Evolutionary conservation across 2,329 filamentous ascomycete genomes (phyloP).

Genomic region (Podosphaera xanthii): DNA sequence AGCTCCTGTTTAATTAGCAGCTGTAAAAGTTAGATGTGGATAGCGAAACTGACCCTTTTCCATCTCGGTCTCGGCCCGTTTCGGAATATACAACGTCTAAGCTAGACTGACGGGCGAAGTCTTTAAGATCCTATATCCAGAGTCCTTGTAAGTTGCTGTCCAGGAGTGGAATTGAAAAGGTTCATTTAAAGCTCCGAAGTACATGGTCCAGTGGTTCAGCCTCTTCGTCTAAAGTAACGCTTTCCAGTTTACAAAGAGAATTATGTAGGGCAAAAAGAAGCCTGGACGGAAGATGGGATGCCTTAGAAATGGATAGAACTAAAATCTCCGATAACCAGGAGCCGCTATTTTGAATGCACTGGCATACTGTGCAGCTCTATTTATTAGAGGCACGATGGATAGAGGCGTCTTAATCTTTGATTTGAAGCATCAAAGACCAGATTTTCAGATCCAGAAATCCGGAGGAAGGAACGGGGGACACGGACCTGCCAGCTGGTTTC

Average conservation of each 20-base stretch:
- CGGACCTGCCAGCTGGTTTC: slow-evolving; percentile 99
- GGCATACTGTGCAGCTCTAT: slow-evolving; percentile 13
- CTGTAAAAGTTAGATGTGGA: neutral
- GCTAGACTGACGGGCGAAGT: slow-evolving; percentile 91
- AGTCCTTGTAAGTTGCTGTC: slow-evolving; percentile 53
- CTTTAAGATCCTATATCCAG: slow-evolving; percentile 92
- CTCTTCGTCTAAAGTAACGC: slow-evolving; percentile 11
- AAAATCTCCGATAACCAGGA: slow-evolving; percentile 7
- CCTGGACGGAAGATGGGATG: slow-evolving; percentile 8
- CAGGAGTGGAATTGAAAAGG: slow-evolving; percentile 14
- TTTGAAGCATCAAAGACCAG: slow-evolving; percentile 4
- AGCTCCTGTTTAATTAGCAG: slow-evolving; percentile 29
- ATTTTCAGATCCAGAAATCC: slow-evolving; percentile 18
- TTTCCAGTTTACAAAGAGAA: slow-evolving; percentile 11
- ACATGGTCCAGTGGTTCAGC: slow-evolving; percentile 13
- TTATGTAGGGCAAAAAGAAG: slow-evolving; percentile 7
- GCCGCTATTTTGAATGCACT: slow-evolving; percentile 17
- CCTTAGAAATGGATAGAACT: slow-evolving; percentile 4
- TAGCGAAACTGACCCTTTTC: slow-evolving; percentile 51
- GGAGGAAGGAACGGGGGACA: slow-evolving; percentile 36
- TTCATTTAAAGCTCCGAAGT: slow-evolving; percentile 10
- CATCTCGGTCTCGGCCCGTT: slow-evolving; percentile 75
- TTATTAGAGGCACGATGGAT: slow-evolving; percentile 11
- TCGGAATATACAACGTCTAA: slow-evolving; percentile 97
- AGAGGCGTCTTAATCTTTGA: neutral